These are phyloP conservation scores for Aureobasidium vineae DNA, from an alignment of 2,329 filamentous ascomycete genomes.

Conservation along the genomic window DNA sequence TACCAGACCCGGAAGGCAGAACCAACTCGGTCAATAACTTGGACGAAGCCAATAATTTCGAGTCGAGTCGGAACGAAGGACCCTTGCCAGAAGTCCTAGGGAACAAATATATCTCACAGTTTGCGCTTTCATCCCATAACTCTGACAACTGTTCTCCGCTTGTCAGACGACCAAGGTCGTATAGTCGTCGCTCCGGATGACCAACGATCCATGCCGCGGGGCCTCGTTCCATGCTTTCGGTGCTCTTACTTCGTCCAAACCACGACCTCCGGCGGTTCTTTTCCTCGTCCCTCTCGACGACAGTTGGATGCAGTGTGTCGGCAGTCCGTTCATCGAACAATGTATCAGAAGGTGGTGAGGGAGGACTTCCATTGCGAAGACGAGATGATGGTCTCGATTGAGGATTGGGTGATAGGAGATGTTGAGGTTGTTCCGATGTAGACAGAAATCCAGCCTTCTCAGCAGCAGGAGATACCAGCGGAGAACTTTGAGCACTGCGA, in stretches of 20 bases:
- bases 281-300: constrained; percentile 30
- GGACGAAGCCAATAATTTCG: constrained; percentile 58
- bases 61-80: constrained; percentile 62
- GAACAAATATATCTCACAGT: constrained; percentile 63
- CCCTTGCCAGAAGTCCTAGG: constrained; percentile 56
- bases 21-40: constrained; percentile 42
- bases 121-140: constrained; percentile 62
- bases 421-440: neutral
- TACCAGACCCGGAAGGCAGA: constrained; percentile 28
- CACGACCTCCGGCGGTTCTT: constrained; percentile 37
- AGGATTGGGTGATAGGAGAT: neutral
- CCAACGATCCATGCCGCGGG: constrained; percentile 59
- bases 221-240: constrained; percentile 38
- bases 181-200: constrained; percentile 55
- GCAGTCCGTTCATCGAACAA: neutral
- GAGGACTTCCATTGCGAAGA: constrained; percentile 7
- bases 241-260: constrained; percentile 37
- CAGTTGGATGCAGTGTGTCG: neutral
- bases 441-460: neutral
- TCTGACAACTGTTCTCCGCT: constrained; percentile 57
- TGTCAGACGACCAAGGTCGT: constrained; percentile 53
- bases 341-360: neutral
- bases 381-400: constrained; percentile 7
- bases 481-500: neutral
- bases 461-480: neutral